These are phyloP conservation scores for Marasmius fiardii DNA, from an alignment of 1,284 basidiomycete genomes.

Conservation along the genomic window DNA sequence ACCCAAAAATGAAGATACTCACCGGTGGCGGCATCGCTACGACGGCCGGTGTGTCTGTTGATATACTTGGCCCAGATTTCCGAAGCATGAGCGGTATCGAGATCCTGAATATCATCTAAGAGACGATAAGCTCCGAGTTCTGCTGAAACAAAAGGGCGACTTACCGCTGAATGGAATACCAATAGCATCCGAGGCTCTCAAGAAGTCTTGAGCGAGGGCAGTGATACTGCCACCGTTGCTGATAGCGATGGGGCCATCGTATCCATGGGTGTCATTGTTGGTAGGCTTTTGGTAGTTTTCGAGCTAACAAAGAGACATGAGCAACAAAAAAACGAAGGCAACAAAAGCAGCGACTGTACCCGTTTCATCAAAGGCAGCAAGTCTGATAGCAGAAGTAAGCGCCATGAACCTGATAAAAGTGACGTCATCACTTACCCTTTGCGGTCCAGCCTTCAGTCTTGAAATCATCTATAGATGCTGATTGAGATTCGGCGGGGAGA, in stretches of 20 bases:
- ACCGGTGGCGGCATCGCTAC: slow-evolving; percentile 71
- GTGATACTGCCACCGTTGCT: slow-evolving; percentile 63
- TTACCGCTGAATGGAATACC: slow-evolving; percentile 66
- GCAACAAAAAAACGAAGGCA: slow-evolving; percentile 3
- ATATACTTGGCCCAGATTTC: slow-evolving; percentile 77
- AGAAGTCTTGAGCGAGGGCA: slow-evolving; percentile 65
- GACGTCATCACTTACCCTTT: slow-evolving; percentile 51
- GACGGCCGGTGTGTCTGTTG: slow-evolving; percentile 68
- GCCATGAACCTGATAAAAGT: no score
- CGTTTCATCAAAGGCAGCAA: slow-evolving; percentile 72
- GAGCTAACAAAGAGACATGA: slow-evolving; percentile 32
- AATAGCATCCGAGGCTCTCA: slow-evolving; percentile 58
- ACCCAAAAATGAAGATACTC: slow-evolving; percentile 9
- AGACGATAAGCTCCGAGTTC: neutral
- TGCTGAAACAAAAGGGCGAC: slow-evolving; percentile 15
- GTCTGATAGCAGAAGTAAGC: slow-evolving; percentile 32
- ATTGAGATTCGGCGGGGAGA: neutral
- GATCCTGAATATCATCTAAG: slow-evolving; percentile 67
- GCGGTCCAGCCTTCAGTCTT: slow-evolving; percentile 67
- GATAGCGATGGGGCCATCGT: slow-evolving; percentile 69
- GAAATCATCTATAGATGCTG: slow-evolving; percentile 56
- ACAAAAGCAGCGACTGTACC: slow-evolving; percentile 24
- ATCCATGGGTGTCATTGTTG: slow-evolving; percentile 58
- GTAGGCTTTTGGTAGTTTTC: slow-evolving; percentile 75
- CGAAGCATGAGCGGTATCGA: slow-evolving; percentile 57